These are phyloP conservation scores for Botryotinia calthae DNA, from an alignment of 2,329 filamentous ascomycete species.

Conservation along the genomic window DNA sequence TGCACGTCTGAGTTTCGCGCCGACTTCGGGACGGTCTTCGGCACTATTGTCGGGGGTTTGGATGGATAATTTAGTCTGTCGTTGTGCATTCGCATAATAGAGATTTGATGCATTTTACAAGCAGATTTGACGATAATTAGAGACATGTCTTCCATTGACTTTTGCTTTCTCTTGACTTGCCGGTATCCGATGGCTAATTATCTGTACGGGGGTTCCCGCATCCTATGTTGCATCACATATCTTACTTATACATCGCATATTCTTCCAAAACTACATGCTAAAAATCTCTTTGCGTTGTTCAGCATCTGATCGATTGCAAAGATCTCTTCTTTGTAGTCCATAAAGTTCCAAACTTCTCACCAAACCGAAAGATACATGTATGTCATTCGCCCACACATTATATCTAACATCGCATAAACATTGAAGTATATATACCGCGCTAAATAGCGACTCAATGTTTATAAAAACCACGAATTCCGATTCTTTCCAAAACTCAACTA, in stretches of 20 bases:
- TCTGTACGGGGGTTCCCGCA: background rate
- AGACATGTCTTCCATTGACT: background rate
- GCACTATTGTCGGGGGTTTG: background rate
- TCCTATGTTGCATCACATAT: background rate
- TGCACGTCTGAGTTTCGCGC: background rate
- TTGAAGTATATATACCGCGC: no score
- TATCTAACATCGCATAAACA: background rate
- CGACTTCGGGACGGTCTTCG: background rate
- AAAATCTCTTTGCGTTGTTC: background rate
- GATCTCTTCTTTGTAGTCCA: background rate
- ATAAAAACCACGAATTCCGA: background rate
- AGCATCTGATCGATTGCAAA: background rate
- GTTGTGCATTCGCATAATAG: background rate
- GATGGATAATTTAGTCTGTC: background rate
- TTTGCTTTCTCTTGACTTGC: background rate
- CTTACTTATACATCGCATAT: background rate
- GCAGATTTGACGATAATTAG: background rate
- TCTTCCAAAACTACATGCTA: background rate
- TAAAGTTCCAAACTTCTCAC: background rate
- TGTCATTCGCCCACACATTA: background rate
- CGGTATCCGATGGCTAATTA: background rate
- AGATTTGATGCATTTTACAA: background rate
- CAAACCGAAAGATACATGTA: background rate
- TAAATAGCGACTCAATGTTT: background rate
- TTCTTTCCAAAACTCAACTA: background rate